Conservation (phyloP, 2,329 filamentous ascomycete genomes). For the Trichoderma endophyticum region DNA sequence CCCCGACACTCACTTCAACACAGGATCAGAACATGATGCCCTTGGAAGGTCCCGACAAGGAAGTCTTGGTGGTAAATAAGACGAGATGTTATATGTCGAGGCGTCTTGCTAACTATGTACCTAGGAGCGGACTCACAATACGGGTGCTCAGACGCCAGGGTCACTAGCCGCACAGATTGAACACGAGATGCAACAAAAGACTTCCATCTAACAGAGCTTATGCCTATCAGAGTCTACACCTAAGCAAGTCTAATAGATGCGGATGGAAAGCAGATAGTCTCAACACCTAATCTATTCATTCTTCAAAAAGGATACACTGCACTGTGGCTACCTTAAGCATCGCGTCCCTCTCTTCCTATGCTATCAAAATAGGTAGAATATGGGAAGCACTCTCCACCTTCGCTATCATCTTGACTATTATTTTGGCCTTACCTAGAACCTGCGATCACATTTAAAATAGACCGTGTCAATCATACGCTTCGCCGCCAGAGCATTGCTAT, state of each 20-base stretch:
- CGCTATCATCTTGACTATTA: not conserved
- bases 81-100: rapidly evolving
- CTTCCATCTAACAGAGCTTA: not conserved
- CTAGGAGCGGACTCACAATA: slow-evolving; percentile 27
- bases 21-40: not conserved
- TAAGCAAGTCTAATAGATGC: not conserved
- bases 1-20: slow-evolving; percentile 19
- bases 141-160: slow-evolving; percentile 26
- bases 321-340: not conserved
- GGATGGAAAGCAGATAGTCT: not conserved
- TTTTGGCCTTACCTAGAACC: not conserved
- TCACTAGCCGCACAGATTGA: slow-evolving; percentile 29
- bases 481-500: slow-evolving; percentile 14
- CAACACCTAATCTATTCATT: not conserved
- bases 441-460: slow-evolving; percentile 8
- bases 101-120: not conserved
- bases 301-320: not conserved
- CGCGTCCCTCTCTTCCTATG: not conserved
- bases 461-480: not conserved
- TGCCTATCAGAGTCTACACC: not conserved
- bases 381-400: too few relatives aligned
- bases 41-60: not conserved
- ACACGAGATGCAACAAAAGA: slow-evolving; percentile 19
- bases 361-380: not conserved
- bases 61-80: not conserved